Conservation (phyloP, 371 early-diverging fungal genomes). For the Mucor indicus region DNA sequence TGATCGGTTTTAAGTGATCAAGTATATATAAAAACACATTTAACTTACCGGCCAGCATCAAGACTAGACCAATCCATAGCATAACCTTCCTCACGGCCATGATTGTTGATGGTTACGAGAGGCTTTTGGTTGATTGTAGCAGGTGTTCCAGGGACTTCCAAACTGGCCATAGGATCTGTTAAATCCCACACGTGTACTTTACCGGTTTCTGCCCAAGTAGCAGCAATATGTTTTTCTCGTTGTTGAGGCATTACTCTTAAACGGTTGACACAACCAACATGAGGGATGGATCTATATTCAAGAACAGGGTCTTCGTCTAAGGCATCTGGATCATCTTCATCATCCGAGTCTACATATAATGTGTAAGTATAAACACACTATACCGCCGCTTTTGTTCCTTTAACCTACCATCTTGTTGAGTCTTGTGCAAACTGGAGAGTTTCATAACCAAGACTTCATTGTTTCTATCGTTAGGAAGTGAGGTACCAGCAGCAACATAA, state of each 20-base stretch:
- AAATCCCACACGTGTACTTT: conserved; percentile 92
- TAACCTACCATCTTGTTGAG: conserved; percentile 78
- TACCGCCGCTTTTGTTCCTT: neutral
- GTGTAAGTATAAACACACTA: neutral
- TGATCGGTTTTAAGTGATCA: no score
- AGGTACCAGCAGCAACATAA: conserved; percentile 94
- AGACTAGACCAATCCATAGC: conserved; percentile 91
- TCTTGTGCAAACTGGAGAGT: conserved; percentile 86
- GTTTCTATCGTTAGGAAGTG: conserved; percentile 77
- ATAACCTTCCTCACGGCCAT: conserved; percentile 86
- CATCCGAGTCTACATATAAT: conserved; percentile 52
- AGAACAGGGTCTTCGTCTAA: conserved; percentile 93
- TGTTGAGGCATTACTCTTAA: conserved; percentile 74
- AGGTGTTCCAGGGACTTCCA: conserved; percentile 78
- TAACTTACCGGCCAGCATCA: conserved; percentile 56
- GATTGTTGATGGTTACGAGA: conserved; percentile 73
- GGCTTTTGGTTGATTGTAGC: conserved; percentile 69
- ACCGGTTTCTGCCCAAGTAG: conserved; percentile 94
- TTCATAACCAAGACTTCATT: conserved; percentile 94
- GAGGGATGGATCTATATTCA: conserved; percentile 78
- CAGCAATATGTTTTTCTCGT: conserved; percentile 64
- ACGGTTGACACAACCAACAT: conserved; percentile 92
- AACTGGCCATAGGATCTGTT: conserved; percentile 62
- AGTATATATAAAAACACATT: no score
- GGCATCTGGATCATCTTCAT: conserved; percentile 76